A percentile compares a stretch with the other conserved stretches of the same genome.
Conservation (phyloP, 805 yeast species). For the Torulaspora quercuum region DNA sequence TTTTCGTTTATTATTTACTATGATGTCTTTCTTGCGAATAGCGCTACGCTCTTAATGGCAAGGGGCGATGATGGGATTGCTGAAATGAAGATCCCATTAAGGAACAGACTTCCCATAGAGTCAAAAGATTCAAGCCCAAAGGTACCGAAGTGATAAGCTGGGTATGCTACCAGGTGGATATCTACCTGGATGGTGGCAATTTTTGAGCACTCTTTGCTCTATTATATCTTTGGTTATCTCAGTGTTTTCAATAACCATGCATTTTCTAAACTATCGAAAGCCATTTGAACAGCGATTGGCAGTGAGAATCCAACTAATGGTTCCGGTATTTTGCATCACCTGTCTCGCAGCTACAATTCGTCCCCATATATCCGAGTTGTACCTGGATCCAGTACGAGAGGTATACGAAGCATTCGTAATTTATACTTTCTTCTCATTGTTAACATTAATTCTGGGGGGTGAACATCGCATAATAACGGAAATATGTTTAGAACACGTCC, state of each 20-base stretch:
- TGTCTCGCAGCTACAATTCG: conserved; percentile 56
- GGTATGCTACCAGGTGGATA: conserved; percentile 13
- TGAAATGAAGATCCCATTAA: background rate
- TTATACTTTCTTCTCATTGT: conserved; percentile 81
- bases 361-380: conserved; percentile 44
- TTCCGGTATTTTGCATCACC: conserved; percentile 74
- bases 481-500: conserved; percentile 63
- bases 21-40: too few relatives aligned
- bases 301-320: conserved; percentile 74
- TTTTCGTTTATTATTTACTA: too few relatives aligned
- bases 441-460: conserved; percentile 86
- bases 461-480: conserved; percentile 76
- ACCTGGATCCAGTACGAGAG: conserved; percentile 74
- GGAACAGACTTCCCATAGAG: too few relatives aligned
- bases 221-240: conserved; percentile 42
- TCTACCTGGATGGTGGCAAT: conserved; percentile 28
- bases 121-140: too few relatives aligned
- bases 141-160: background rate
- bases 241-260: conserved; percentile 46
- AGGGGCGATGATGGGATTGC: too few relatives aligned
- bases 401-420: conserved; percentile 95
- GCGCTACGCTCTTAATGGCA: too few relatives aligned
- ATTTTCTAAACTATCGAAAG: conserved; percentile 71
- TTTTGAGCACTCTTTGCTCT: conserved; percentile 25
- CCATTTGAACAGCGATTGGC: conserved; percentile 85